A percentile compares a stretch with the other conserved stretches of the same genome.
These are phyloP conservation scores for Phytophthora colocasiae DNA, from an alignment of 352 stramenopile genomes.

Conservation along the genomic window DNA sequence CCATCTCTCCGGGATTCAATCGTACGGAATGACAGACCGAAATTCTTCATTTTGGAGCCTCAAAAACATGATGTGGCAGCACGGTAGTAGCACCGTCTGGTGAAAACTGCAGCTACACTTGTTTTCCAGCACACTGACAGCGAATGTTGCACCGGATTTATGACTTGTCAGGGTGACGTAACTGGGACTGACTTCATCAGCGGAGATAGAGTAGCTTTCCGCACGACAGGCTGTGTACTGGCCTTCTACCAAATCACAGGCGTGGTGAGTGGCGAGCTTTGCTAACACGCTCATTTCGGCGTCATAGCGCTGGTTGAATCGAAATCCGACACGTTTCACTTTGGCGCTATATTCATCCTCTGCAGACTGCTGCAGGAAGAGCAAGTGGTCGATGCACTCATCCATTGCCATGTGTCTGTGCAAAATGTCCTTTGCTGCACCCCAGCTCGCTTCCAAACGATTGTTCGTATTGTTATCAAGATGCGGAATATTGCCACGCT, in stretches of 20 bases:
- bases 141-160: neutral
- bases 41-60: neutral
- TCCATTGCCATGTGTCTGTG: slow-evolving; percentile 13
- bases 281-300: neutral
- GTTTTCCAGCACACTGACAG: neutral
- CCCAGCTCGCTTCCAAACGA: slow-evolving; percentile 7
- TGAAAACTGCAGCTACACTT: slow-evolving; percentile 14
- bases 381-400: slow-evolving; percentile 14
- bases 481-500: slow-evolving; percentile 4
- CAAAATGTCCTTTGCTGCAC: slow-evolving; percentile 8
- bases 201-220: neutral
- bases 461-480: slow-evolving; percentile 30
- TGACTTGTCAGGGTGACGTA: neutral
- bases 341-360: slow-evolving; percentile 5
- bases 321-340: slow-evolving; percentile 5
- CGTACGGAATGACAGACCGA: neutral
- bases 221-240: slow-evolving; percentile 3
- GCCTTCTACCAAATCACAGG: slow-evolving; percentile 10
- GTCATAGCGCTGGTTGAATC: slow-evolving; percentile 11
- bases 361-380: slow-evolving; percentile 13
- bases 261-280: slow-evolving; percentile 7
- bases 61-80: slow-evolving; percentile 14
- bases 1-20: slow-evolving; percentile 1
- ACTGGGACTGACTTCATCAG: neutral
- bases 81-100: slow-evolving; percentile 3